These are phyloP conservation scores for Neurospora sp. DNA, from an alignment of 495 filamentous ascomycete genomes.

Conservation along the genomic window DNA sequence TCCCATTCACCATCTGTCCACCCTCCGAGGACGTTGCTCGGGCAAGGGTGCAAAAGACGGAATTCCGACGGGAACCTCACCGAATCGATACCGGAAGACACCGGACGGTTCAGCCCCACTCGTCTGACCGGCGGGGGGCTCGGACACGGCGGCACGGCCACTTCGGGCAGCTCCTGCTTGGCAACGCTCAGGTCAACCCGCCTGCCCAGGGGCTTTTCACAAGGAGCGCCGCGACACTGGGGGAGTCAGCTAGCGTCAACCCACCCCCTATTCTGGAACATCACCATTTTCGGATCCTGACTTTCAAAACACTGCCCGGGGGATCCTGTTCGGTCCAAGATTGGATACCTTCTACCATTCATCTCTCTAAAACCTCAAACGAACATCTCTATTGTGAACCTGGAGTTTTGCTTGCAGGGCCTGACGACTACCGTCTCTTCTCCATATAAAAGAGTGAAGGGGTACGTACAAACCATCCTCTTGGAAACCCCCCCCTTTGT, in stretches of 20 bases:
- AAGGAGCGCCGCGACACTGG: neutral
- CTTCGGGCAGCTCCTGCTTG: neutral
- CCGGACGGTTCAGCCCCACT: neutral
- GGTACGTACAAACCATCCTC: neutral
- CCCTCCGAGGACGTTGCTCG: neutral
- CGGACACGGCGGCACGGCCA: neutral
- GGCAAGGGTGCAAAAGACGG: neutral
- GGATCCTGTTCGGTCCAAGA: neutral
- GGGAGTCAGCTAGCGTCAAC: neutral
- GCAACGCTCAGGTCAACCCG: neutral
- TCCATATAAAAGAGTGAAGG: neutral
- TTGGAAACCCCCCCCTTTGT: neutral
- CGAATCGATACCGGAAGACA: neutral
- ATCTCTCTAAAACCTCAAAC: neutral
- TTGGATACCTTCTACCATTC: neutral
- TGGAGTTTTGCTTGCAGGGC: neutral
- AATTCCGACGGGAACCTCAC: no score
- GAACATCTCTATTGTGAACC: neutral
- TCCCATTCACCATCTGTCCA: neutral
- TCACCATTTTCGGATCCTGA: neutral
- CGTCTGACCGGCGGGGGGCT: neutral
- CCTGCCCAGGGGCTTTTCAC: neutral
- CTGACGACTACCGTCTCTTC: neutral
- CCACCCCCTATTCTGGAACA: neutral
- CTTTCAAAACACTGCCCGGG: neutral